Evolutionary conservation across 768 basidiomycete genomes (phyloP).

Genomic region (Wakefieldia striispora): DNA sequence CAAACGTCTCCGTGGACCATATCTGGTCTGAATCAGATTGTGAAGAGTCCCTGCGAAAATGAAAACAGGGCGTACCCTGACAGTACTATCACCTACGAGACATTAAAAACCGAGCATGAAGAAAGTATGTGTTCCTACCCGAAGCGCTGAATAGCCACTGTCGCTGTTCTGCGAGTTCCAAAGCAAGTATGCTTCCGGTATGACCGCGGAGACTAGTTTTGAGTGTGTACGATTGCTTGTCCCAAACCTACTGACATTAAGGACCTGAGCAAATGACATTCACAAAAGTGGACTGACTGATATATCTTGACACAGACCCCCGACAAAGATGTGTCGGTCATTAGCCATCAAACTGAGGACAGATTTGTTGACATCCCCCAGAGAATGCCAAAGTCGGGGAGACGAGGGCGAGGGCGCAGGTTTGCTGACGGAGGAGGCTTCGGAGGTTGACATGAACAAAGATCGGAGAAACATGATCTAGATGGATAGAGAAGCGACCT

Average conservation of each 20-base stretch:
- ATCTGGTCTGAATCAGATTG: slow-evolving; percentile 45
- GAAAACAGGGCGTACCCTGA: slow-evolving; percentile 56
- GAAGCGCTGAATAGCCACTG: slow-evolving; percentile 90
- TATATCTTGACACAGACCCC: slow-evolving; percentile 76
- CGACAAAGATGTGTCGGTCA: slow-evolving; percentile 73
- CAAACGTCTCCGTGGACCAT: slow-evolving; percentile 74
- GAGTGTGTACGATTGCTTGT: slow-evolving; percentile 66
- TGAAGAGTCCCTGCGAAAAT: background rate
- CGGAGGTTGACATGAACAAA: slow-evolving; percentile 11
- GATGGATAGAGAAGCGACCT: slow-evolving; percentile 8
- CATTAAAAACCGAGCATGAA: background rate
- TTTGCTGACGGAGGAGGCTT: slow-evolving; percentile 64
- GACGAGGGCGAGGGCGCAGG: slow-evolving; percentile 44
- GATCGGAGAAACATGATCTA: background rate
- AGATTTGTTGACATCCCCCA: slow-evolving; percentile 68
- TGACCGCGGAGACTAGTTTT: slow-evolving; percentile 75
- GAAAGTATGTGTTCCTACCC: slow-evolving; percentile 42
- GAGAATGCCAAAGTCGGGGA: slow-evolving; percentile 62
- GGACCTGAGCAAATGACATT: background rate
- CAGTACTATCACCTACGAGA: slow-evolving; percentile 76
- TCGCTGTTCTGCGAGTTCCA: slow-evolving; percentile 73
- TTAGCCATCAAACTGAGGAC: slow-evolving; percentile 76
- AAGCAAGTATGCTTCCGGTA: slow-evolving; percentile 76
- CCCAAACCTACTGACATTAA: slow-evolving; percentile 68
- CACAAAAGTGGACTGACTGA: slow-evolving; percentile 44